Evolutionary conservation across 768 basidiomycete genomes (phyloP), one percentile per base, ranked within the genome.

Genomic region (Tubosaeta sp.): DNA sequence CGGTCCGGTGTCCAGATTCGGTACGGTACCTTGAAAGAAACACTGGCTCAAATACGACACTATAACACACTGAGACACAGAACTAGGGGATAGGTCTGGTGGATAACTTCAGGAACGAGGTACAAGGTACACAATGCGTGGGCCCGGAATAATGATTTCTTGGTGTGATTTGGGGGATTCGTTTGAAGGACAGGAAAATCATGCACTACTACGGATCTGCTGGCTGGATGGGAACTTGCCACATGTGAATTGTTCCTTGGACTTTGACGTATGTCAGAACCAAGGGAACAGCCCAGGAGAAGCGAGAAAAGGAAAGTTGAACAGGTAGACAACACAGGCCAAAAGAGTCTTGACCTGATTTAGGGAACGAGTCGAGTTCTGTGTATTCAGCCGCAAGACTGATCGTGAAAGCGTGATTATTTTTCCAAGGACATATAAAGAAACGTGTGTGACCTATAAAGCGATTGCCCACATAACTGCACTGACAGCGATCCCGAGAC

Each of bases 381-480:
- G 24, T 18, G 8, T 12, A 8, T 43, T 9, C 31, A 18, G 12
- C 16, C 13, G 31, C 29, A 21, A 31, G 30, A 21, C 6, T 21
- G 29, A 29, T 13, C 18, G 19, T 21, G 24, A 44, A 44, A 45
- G 27, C 16, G 4, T 21, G 6, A 22, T 22, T 4, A 22, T 47
- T 29, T 49, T 44, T 22, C 32, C 27, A 48, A 19, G 12, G 14
- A 38, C 21, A 12, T 13, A 40, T 36, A n/a, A 24, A 24, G 31
- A n/a, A 1, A 18, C 24, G 10, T 27, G 31, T n/a, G 5, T 35
- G 16, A 27, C 14, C 49, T 66, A 67, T 21, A 34, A 16, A 14
- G 49, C 53, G 24, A 68, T 52, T 18, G 68, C 67, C 66, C 62
- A 68, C 16, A 70, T 9, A 5, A 41, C 46, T 3, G 55, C 53